Percentiles rank a stretch among this genome's conserved stretches.
Conservation (phyloP, 352 stramenopile genomes). For the Phytopythium helicoides region DNA sequence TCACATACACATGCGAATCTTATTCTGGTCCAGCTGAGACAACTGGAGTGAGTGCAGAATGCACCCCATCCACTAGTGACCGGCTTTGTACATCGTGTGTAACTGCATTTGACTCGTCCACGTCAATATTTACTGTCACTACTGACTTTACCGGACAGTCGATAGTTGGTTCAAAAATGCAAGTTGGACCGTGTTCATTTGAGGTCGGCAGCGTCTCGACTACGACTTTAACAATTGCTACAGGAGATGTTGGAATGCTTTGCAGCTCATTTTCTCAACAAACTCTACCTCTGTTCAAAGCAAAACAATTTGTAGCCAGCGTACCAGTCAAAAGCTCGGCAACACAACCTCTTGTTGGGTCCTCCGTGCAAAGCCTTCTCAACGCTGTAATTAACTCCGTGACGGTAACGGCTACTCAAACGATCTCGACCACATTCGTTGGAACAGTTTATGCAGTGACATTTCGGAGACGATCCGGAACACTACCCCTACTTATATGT, state of each 20-base stretch:
- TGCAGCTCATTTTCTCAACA: slow-evolving; percentile 49
- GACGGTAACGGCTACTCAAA: slow-evolving; percentile 26
- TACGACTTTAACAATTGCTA: slow-evolving; percentile 33
- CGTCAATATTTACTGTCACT: slow-evolving; percentile 29
- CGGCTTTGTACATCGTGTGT: slow-evolving; percentile 58
- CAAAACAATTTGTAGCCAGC: slow-evolving; percentile 32
- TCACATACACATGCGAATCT: slow-evolving; percentile 75
- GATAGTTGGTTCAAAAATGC: slow-evolving; percentile 22
- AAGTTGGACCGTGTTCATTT: slow-evolving; percentile 62
- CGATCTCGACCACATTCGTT: slow-evolving; percentile 48
- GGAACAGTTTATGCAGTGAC: slow-evolving; percentile 62
- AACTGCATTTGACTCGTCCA: slow-evolving; percentile 59
- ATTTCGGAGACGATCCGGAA: slow-evolving; percentile 60
- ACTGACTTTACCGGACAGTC: slow-evolving; percentile 15
- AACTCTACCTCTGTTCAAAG: slow-evolving; percentile 51
- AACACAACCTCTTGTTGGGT: slow-evolving; percentile 32
- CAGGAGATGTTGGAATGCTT: slow-evolving; percentile 39
- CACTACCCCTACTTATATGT: slow-evolving; percentile 52
- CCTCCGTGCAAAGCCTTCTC: slow-evolving; percentile 39
- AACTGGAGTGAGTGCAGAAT: slow-evolving; percentile 53
- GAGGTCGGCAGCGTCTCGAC: slow-evolving; percentile 26
- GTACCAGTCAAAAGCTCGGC: slow-evolving; percentile 43
- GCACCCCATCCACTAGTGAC: slow-evolving; percentile 24
- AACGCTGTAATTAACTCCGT: slow-evolving; percentile 57
- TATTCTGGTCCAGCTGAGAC: slow-evolving; percentile 78